Evolutionary conservation across 1,139 yeast species (phyloP), one percentile per base, ranked within the genome.

Genomic region (Saccharomyces pastorianus): DNA sequence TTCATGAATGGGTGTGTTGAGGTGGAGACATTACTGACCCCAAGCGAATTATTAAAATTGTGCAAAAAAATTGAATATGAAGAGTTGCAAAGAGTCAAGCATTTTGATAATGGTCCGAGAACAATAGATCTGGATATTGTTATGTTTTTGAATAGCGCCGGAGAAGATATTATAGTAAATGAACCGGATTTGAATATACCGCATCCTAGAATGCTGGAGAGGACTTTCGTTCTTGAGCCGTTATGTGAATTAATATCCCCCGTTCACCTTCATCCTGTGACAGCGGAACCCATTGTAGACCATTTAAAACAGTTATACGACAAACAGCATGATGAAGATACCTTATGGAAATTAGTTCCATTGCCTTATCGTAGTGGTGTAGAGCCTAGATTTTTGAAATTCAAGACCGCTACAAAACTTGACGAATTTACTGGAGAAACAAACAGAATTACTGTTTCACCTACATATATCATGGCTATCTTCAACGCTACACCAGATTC

Each of bases 401-500:
- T 65, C 49, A 61, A 59, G 32, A 57, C 54, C n/a, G 54, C 53
- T 14, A 50, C 51, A 29, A 51, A 49, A 13, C 9, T 20, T 3
- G 61, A 61, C 47, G 55, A 51, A 3, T 11, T 59, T 2, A 51
- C 58, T 0, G 55, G 54, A 3, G 42, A 48, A 13, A 41, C 53
- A 9, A 51, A 42, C 14, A 53, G 51, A 58, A 62, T 32, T 62
- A 77, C 51, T 55, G 61, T 57, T 7, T 63, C 68, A 2, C 60
- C 66, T 3, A 61, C 69, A n/a, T 60, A 66, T 47, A 70, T 90
- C 51, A 93, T 93, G 99, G 96, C 91, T 1, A 84, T 93, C 50
- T 70, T 93, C 56, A 93, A 93, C 64, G 79, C 86, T 23, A 93
- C 99, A 0, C 97, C 98, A 0, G 98, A 95, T 67, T 90, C 97